A percentile compares a stretch with the other conserved stretches of the same genome.
phyloP scores from a whole-genome alignment of 2,329 filamentous ascomycete species.

The Dryadomyces sulphureus region DNA sequence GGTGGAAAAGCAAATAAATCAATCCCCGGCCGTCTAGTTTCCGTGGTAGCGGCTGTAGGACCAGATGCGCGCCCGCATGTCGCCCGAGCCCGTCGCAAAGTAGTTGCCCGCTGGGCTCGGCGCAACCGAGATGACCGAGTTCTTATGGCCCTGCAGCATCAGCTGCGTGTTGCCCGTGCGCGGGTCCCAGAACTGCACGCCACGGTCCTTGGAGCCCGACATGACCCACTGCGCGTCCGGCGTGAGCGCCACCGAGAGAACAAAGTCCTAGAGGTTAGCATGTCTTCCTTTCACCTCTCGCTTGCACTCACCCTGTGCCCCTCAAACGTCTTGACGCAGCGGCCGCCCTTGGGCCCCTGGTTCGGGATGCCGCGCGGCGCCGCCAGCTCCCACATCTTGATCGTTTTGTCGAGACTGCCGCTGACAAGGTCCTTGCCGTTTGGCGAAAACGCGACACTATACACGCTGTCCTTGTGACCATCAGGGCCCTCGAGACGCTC shows the following conservation, averaged over 20 bases:
- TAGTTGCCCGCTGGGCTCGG: constrained; percentile 77
- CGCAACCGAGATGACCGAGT: constrained; percentile 94
- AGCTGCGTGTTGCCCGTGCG: constrained; percentile 85
- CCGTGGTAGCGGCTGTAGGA: constrained; percentile 44
- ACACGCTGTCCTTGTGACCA: constrained; percentile 93
- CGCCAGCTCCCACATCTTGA: constrained; percentile 96
- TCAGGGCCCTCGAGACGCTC: constrained; percentile 86
- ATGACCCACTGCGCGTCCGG: constrained; percentile 93
- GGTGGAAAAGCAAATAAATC: constrained; percentile 1
- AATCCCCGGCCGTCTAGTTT: background rate
- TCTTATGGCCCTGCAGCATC: constrained; percentile 98
- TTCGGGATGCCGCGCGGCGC: constrained; percentile 53
- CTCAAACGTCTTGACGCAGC: constrained; percentile 93
- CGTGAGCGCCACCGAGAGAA: constrained; percentile 86
- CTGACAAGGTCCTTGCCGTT: constrained; percentile 87
- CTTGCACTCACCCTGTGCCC: constrained; percentile 62
- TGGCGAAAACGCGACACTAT: constrained; percentile 90
- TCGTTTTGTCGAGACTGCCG: constrained; percentile 91
- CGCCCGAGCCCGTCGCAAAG: constrained; percentile 92
- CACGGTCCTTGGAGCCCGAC: constrained; percentile 91
- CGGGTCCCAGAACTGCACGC: constrained; percentile 98
- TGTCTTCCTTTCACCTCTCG: too few species aligned
- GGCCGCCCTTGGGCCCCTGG: constrained; percentile 64
- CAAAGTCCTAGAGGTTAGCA: constrained; percentile 62
- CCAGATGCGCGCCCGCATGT: constrained; percentile 97